Conservation (phyloP, 345 rosid genomes). For the Citrus australasica region DNA sequence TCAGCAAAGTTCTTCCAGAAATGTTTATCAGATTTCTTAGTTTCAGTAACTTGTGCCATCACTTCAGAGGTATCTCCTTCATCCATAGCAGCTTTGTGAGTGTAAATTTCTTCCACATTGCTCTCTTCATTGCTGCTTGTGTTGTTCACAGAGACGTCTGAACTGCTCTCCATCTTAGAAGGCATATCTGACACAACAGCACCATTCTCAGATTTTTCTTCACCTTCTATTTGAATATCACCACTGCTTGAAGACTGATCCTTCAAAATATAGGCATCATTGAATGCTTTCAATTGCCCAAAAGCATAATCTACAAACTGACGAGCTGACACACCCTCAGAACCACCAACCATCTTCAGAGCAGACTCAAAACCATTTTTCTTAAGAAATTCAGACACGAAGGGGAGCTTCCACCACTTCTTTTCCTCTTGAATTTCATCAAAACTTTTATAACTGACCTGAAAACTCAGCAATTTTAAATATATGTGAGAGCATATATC, state of each 20-base stretch:
- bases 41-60: conserved; percentile 28
- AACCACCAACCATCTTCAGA: conserved; percentile 46
- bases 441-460: conserved; percentile 80
- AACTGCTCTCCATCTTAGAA: conserved; percentile 23
- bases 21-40: conserved; percentile 37
- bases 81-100: conserved; percentile 20
- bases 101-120: conserved; percentile 15
- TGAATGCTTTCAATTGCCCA: conserved; percentile 78
- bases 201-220: conserved; percentile 18
- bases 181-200: conserved; percentile 27
- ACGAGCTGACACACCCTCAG: conserved; percentile 72
- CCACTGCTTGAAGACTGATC: conserved; percentile 28
- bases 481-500: not conserved
- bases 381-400: conserved; percentile 63
- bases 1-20: conserved; percentile 72
- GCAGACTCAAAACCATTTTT: conserved; percentile 68
- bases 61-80: conserved; percentile 21
- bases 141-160: conserved; percentile 26
- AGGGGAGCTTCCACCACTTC: conserved; percentile 75
- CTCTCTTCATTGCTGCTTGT: conserved; percentile 17
- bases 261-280: conserved; percentile 42
- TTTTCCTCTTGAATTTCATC: conserved; percentile 74
- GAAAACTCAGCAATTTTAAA: conserved; percentile 25
- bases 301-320: conserved; percentile 90
- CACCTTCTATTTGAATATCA: conserved; percentile 23